A percentile compares a stretch with the other conserved stretches of the same genome.
These are phyloP conservation scores for Penicillium steckii DNA, from an alignment of 495 filamentous ascomycete species.

Conservation along the genomic window DNA sequence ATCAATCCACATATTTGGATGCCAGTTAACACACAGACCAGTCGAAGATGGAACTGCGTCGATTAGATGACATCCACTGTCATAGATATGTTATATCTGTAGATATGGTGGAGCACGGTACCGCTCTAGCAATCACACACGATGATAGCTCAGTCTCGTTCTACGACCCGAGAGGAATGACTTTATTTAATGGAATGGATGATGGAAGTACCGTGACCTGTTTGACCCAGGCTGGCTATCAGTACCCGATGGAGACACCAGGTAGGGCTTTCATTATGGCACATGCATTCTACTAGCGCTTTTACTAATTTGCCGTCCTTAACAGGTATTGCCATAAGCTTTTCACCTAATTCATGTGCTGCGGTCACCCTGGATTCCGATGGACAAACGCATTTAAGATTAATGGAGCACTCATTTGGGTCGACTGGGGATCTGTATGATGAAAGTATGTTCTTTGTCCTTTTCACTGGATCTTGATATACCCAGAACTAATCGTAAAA, in stretches of 20 bases:
- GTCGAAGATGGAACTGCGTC: constrained; percentile 60
- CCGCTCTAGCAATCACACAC: constrained; percentile 63
- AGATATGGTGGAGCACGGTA: constrained; percentile 63
- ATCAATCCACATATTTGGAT: neutral
- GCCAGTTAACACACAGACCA: constrained; percentile 24
- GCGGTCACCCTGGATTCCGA: constrained; percentile 64
- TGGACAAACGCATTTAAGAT: constrained; percentile 60
- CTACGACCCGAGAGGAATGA: constrained; percentile 69
- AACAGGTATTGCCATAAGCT: constrained; percentile 61
- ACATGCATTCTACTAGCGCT: neutral
- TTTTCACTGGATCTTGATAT: neutral
- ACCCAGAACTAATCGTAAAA: constrained; percentile 5
- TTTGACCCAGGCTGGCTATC: constrained; percentile 70
- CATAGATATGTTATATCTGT: constrained; percentile 69
- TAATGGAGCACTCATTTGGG: constrained; percentile 54
- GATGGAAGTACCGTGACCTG: constrained; percentile 63
- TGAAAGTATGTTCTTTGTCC: constrained; percentile 33
- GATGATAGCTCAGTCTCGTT: constrained; percentile 78
- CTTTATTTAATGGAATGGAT: constrained; percentile 58
- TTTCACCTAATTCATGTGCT: constrained; percentile 74
- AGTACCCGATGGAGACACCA: constrained; percentile 45
- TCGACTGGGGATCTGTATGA: constrained; percentile 37
- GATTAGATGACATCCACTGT: constrained; percentile 61
- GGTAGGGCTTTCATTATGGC: constrained; percentile 24
- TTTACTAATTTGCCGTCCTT: neutral